Evolutionary conservation across 2,329 filamentous ascomycete genomes (phyloP).

Genomic region (Aspergillus fumigatiaffinis): DNA sequence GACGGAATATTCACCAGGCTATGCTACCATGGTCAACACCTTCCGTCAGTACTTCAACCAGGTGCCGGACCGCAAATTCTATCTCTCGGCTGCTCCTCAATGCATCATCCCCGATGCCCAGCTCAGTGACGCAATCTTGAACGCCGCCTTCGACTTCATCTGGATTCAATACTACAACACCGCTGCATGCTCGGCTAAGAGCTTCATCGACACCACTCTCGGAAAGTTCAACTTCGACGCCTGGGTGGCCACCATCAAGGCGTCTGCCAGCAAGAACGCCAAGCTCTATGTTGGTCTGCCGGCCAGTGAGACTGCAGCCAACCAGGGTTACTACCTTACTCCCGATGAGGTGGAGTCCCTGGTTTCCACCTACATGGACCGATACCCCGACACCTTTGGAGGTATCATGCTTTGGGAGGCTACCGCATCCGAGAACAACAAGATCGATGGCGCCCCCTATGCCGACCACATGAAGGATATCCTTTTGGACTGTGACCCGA

Average conservation of each 20-base stretch:
- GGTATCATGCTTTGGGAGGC: constrained; percentile 61
- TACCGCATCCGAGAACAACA: constrained; percentile 46
- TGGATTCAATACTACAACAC: constrained; percentile 58
- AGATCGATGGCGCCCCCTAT: constrained; percentile 43
- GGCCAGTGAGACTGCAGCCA: constrained; percentile 28
- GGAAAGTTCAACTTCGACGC: constrained; percentile 44
- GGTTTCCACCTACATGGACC: constrained; percentile 40
- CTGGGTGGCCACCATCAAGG: constrained; percentile 42
- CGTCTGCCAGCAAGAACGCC: constrained; percentile 38
- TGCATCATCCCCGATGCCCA: constrained; percentile 48
- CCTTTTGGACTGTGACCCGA: constrained; percentile 26
- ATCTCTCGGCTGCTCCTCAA: constrained; percentile 53
- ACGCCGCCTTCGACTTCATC: constrained; percentile 49
- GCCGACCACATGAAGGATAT: constrained; percentile 48
- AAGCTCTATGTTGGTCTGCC: constrained; percentile 55
- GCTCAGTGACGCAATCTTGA: constrained; percentile 43
- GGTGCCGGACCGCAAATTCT: constrained; percentile 39
- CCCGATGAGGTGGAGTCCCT: constrained; percentile 45
- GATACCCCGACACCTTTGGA: constrained; percentile 46
- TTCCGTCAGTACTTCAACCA: constrained; percentile 41
- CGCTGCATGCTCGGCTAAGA: constrained; percentile 46
- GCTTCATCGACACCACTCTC: constrained; percentile 32
- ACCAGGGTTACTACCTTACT: constrained; percentile 43
- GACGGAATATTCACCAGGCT: constrained; percentile 29
- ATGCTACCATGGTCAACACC: constrained; percentile 46